Evolutionary conservation across 352 stramenopile genomes (phyloP).

Genomic region (Elongisporangium undulatum): DNA sequence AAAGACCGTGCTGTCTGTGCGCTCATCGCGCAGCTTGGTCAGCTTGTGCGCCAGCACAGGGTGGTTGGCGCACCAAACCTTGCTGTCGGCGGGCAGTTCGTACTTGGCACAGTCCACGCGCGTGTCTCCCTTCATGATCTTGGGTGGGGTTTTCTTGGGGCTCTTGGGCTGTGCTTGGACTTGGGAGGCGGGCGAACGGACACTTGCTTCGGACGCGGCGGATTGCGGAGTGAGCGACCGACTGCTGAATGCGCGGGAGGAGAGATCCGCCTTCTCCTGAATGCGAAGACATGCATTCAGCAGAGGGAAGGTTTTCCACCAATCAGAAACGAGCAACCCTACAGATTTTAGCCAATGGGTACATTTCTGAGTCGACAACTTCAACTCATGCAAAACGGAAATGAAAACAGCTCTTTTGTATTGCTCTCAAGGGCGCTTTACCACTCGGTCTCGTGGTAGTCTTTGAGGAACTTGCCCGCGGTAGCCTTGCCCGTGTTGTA

Average conservation of each 20-base stretch:
- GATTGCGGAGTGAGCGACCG: conserved; percentile 15
- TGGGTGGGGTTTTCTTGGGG: neutral
- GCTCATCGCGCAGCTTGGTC: conserved; percentile 94
- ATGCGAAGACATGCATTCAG: conserved; percentile 15
- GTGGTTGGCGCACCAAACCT: conserved; percentile 86
- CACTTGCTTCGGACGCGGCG: conserved; percentile 6
- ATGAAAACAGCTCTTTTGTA: no score
- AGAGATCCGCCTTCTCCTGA: neutral
- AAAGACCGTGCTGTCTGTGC: conserved; percentile 92
- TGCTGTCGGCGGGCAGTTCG: conserved; percentile 52
- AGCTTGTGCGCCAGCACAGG: conserved; percentile 95
- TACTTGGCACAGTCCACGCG: conserved; percentile 64
- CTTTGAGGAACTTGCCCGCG: conserved; percentile 87
- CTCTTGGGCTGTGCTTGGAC: neutral
- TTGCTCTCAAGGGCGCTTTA: no score
- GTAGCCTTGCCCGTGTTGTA: conserved; percentile 62
- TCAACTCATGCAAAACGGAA: neutral
- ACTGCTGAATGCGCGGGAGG: neutral
- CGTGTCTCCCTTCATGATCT: conserved; percentile 57
- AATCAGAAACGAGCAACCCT: neutral
- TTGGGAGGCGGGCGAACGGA: conserved; percentile 1
- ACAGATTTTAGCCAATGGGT: conserved; percentile 4
- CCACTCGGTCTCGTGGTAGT: conserved; percentile 89
- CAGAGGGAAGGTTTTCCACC: conserved; percentile 11
- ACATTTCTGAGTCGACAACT: neutral